Evolutionary conservation across 345 rosid species (phyloP).

Genomic region (Ceriops tagal): DNA sequence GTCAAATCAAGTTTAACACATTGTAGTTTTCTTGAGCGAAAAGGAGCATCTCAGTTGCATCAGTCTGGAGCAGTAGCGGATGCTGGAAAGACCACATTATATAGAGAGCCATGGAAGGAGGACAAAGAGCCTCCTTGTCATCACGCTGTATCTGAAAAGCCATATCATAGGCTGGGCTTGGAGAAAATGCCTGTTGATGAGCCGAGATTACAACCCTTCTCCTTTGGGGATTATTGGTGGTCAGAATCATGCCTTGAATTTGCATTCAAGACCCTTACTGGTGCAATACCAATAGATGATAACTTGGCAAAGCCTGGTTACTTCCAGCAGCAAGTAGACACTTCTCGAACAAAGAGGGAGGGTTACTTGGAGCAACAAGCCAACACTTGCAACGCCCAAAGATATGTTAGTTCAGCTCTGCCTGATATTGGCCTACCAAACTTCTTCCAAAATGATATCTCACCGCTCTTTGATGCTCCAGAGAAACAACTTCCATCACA

Average conservation of each 20-base stretch:
- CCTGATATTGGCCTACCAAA: conserved; percentile 37
- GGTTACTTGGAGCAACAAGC: background rate
- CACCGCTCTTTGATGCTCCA: conserved; percentile 19
- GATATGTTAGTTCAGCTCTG: conserved; percentile 22
- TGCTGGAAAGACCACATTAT: background rate
- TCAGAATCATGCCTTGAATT: conserved; percentile 42
- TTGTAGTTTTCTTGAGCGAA: background rate
- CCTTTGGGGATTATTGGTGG: conserved; percentile 42
- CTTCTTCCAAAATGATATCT: conserved; percentile 28
- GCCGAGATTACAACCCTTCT: conserved; percentile 11
- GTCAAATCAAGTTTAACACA: background rate
- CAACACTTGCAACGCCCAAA: background rate
- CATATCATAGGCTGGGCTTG: background rate
- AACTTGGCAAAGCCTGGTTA: conserved; percentile 34
- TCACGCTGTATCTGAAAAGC: conserved; percentile 8
- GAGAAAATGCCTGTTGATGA: conserved; percentile 14
- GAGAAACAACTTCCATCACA: conserved; percentile 22
- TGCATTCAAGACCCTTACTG: conserved; percentile 50
- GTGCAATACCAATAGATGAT: conserved; percentile 28
- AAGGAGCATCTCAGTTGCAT: conserved; percentile 23
- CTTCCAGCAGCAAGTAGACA: conserved; percentile 34
- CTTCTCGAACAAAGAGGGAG: conserved; percentile 7
- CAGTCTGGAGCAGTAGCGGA: background rate
- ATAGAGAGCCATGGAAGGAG: conserved; percentile 13
- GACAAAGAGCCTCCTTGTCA: conserved; percentile 16